Percentiles rank a stretch among this genome's conserved stretches.
Conservation (phyloP, 257 asterid genomes). For the Striga asiatica region DNA sequence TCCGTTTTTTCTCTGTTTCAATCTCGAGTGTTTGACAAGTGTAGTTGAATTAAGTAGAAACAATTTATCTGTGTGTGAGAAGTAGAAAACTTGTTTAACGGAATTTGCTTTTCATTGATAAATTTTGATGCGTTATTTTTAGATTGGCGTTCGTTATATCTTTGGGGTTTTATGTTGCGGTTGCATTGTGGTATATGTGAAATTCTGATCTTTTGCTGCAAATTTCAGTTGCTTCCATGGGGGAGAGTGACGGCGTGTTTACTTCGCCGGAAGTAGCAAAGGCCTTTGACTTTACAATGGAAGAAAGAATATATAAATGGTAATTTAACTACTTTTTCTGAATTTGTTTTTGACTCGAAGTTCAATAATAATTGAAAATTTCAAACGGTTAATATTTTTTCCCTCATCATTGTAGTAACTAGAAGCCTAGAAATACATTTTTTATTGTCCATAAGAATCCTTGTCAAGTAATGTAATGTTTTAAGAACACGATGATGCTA, state of each 20-base stretch:
- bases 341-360: not conserved
- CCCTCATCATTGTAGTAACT: not conserved
- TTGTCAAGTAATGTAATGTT: not conserved
- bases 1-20: not conserved
- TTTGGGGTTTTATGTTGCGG: not conserved
- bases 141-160: not conserved
- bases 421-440: not conserved
- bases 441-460: too few relatives aligned
- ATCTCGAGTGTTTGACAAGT: not conserved
- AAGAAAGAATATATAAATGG: conserved; percentile 94
- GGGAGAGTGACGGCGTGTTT: conserved; percentile 35
- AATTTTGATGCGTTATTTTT: not conserved
- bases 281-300: conserved; percentile 71
- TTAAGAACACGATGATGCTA: not conserved
- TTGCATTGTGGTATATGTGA: not conserved
- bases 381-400: not conserved
- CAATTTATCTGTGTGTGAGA: not conserved
- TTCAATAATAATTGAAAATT: not conserved
- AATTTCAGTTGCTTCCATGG: conserved; percentile 50
- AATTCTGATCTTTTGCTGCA: conserved; percentile 6
- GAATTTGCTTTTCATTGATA: not conserved
- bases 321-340: conserved; percentile 15
- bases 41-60: not conserved
- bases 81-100: not conserved
- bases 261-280: conserved; percentile 79